Evolutionary conservation across 1,284 basidiomycete genomes (phyloP), one percentile per base, ranked within the genome.

Genomic region (Phlebopus sp.): DNA sequence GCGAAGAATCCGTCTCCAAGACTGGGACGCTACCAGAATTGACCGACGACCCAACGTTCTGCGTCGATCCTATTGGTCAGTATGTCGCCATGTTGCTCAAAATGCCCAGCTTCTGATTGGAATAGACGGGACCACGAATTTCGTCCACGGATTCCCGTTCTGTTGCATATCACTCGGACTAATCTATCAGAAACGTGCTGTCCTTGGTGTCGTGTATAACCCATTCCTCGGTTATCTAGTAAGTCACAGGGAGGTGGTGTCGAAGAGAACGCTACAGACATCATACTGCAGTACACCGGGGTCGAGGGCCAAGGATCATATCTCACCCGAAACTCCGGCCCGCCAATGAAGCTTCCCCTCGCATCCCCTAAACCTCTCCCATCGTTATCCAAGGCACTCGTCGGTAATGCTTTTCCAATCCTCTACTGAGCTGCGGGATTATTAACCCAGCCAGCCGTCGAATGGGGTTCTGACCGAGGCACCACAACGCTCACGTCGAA

Each of bases 81-180:
- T 29, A 29, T 21, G 11, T 13, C n/a, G 32, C 23, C 41, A 34
- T n/a, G n/a, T n/a, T n/a, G 5, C n/a, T 14, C 7, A 13, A n/a
- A 6, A 3, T 29, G 25, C 25, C 8, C 27, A 29, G 25, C 34
- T 40, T 29, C 27, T 41, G 29, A 43, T 42, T 37, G 2, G 18
- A n/a, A 19, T 41, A 86, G 90, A 92, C 63, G 90, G 91, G 8
- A 97, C 94, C 1, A 97, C 94, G 44, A 97, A 97, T 71, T 97
- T 97, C 60, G 82, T 97, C 25, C 86, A 95, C 57, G 88, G 86
- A 19, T 95, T 95, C 66, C 93, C 93, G 2, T 90, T 86, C 66
- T 88, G 84, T 17, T 92, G 90, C 67, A 90, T 96, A 60, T 96
- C 92, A n/a, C 82, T 99, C 49, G 96, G 95, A 2, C 76, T 98